These are phyloP conservation scores for Candida ponderosae DNA, from an alignment of 805 yeast genomes.

Conservation along the genomic window DNA sequence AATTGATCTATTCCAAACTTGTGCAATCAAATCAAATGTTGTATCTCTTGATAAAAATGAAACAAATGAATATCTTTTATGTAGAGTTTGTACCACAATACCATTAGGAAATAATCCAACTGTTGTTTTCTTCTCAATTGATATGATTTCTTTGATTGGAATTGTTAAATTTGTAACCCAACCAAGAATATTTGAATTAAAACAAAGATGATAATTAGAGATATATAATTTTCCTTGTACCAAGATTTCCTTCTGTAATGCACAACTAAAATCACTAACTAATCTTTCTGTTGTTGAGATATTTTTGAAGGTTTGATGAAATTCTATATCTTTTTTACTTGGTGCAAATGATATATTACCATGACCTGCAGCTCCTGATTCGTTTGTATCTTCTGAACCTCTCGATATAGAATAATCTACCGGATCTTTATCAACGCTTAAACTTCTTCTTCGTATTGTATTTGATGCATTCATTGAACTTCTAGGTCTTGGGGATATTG, in stretches of 20 bases:
- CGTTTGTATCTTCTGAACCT: neutral
- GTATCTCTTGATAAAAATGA: conserved; percentile 55
- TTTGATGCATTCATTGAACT: neutral
- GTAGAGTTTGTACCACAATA: conserved; percentile 52
- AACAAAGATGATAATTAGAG: conserved; percentile 46
- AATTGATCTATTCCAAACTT: conserved; percentile 49
- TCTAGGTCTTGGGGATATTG: neutral
- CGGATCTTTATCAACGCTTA: neutral
- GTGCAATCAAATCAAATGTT: conserved; percentile 40
- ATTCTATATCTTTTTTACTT: conserved; percentile 49
- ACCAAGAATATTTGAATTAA: conserved; percentile 62
- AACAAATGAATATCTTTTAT: conserved; percentile 56
- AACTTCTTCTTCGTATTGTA: neutral
- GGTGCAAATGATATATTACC: conserved; percentile 26
- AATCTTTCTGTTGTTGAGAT: conserved; percentile 42
- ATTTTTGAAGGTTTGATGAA: conserved; percentile 48
- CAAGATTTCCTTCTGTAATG: conserved; percentile 55
- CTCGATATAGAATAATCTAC: neutral
- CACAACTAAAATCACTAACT: conserved; percentile 60
- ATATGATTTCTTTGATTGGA: conserved; percentile 54
- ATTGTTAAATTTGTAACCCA: conserved; percentile 53
- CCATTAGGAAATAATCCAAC: conserved; percentile 68
- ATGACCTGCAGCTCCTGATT: neutral
- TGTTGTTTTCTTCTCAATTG: conserved; percentile 56
- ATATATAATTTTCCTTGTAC: conserved; percentile 61